These are phyloP conservation scores for Tagetes erecta DNA, from an alignment of 129 eudicot genomes.

Conservation along the genomic window DNA sequence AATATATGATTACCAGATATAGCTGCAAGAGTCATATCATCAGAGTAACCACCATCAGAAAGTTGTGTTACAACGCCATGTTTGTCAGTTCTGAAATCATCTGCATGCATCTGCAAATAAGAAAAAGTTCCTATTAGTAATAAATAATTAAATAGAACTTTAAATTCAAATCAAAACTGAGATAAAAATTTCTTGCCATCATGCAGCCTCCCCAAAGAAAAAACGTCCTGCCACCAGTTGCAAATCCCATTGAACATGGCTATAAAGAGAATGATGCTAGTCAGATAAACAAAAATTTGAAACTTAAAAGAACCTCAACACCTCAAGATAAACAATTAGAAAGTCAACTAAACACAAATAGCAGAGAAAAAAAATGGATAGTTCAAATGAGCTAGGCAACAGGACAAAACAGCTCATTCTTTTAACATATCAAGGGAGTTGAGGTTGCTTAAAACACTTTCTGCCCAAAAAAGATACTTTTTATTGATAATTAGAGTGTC, in stretches of 20 bases:
- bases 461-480: background rate
- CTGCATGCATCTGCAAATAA: constrained; percentile 90
- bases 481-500: background rate
- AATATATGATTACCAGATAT: constrained; percentile 61
- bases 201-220: constrained; percentile 99
- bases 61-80: constrained; percentile 86
- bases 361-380: background rate
- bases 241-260: constrained; percentile 99
- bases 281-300: background rate
- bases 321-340: background rate
- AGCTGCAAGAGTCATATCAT: constrained; percentile 99
- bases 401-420: background rate
- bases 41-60: constrained; percentile 96
- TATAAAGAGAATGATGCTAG: constrained; percentile 32
- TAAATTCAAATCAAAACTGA: constrained; percentile 6
- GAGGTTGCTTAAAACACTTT: background rate
- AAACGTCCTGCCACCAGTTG: constrained; percentile 96
- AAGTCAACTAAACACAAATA: background rate
- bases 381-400: background rate
- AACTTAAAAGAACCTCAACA: constrained; percentile 1
- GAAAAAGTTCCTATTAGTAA: constrained; percentile 1
- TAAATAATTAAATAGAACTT: constrained; percentile 5
- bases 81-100: constrained; percentile 86
- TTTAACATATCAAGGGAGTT: background rate
- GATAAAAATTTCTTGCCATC: constrained; percentile 72